phyloP scores from a whole-genome alignment of 2,329 filamentous ascomycete genomes.

The Chaetomiaceae sp. region DNA sequence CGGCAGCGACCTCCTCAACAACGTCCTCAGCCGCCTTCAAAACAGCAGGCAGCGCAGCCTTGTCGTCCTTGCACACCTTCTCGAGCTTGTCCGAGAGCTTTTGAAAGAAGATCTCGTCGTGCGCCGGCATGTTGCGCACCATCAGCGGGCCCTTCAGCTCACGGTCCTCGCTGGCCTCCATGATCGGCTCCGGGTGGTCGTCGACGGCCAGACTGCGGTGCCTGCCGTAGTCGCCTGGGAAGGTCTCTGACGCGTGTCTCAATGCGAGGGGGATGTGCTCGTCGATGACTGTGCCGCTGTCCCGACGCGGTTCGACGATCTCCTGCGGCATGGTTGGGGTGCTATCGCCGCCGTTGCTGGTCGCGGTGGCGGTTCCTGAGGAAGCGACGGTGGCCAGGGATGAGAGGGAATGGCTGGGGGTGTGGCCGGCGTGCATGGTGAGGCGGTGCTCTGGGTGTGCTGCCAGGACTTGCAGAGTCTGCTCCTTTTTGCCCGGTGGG shows the following conservation, averaged over 20 bases:
- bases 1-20: not conserved
- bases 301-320: constrained; percentile 18
- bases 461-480: constrained; percentile 43
- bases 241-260: constrained; percentile 2
- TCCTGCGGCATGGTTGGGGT: constrained; percentile 33
- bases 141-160: constrained; percentile 50
- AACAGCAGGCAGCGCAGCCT: constrained; percentile 44
- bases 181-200: constrained; percentile 24
- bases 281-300: not conserved
- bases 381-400: constrained; percentile 43
- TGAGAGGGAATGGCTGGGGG: constrained; percentile 56
- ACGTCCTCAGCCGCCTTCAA: constrained; percentile 30
- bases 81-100: constrained; percentile 49
- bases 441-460: constrained; percentile 49
- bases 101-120: constrained; percentile 52
- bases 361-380: constrained; percentile 38
- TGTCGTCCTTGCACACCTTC: constrained; percentile 41
- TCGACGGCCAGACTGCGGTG: constrained; percentile 16
- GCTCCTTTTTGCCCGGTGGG: constrained; percentile 35
- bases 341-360: constrained; percentile 37
- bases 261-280: not conserved
- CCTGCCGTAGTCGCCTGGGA: constrained; percentile 22
- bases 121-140: constrained; percentile 51
- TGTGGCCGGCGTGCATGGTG: constrained; percentile 60
- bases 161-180: constrained; percentile 42